A percentile compares a stretch with the other conserved stretches of the same genome.
These are phyloP conservation scores for Tricholoma bakamatsutake DNA, from an alignment of 768 basidiomycete species.

Conservation along the genomic window DNA sequence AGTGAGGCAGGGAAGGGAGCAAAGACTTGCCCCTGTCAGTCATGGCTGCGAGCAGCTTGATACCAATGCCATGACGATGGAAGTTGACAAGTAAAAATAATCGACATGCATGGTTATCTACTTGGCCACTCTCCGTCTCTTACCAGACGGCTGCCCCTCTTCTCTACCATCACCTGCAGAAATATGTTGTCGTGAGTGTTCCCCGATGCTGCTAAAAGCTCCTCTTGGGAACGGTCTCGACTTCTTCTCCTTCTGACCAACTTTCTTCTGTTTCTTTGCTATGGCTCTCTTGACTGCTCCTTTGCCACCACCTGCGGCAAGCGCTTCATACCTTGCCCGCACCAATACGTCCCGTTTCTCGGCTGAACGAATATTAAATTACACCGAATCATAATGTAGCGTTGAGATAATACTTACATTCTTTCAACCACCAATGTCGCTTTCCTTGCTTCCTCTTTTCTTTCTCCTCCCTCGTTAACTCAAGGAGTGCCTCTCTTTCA, in stretches of 20 bases:
- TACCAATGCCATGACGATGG: neutral
- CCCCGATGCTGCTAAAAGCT: neutral
- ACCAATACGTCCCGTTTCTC: constrained; percentile 72
- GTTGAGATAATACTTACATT: constrained; percentile 40
- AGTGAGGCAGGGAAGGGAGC: neutral
- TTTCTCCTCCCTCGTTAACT: constrained; percentile 50
- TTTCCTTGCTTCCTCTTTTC: constrained; percentile 74
- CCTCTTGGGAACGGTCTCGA: constrained; percentile 57
- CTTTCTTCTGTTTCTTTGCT: constrained; percentile 85
- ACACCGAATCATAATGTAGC: constrained; percentile 3
- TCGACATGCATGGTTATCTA: too few relatives aligned
- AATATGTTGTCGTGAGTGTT: neutral
- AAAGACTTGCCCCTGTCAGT: neutral
- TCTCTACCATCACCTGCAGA: constrained; percentile 8
- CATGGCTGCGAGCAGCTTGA: constrained; percentile 10
- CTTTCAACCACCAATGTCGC: constrained; percentile 80
- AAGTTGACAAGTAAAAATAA: neutral
- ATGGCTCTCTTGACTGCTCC: constrained; percentile 82
- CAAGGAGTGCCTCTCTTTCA: constrained; percentile 61
- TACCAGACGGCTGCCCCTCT: constrained; percentile 9
- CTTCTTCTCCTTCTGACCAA: constrained; percentile 85
- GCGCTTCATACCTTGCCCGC: constrained; percentile 73
- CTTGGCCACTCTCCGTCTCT: constrained; percentile 15
- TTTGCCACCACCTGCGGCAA: constrained; percentile 72
- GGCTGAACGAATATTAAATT: constrained; percentile 36